phyloP scores from a whole-genome alignment of 75 land plant species.

The Pinus albicaulis region DNA sequence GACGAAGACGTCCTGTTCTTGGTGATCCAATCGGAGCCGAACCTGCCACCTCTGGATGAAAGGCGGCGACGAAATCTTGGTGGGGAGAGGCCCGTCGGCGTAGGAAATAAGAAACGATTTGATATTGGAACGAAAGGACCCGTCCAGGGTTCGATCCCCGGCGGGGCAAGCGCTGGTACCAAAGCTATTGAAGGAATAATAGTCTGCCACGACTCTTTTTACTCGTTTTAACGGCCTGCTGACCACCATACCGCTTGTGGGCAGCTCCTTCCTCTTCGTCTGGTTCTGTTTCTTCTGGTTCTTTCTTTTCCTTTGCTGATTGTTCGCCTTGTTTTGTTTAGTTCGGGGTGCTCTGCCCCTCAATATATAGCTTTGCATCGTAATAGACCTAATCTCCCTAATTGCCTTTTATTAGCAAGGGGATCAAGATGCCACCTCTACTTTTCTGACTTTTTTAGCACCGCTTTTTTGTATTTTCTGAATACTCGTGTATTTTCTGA shows the following conservation, averaged over 20 bases:
- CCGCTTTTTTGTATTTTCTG: too few species aligned
- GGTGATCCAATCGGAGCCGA: background rate
- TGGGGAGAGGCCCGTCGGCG: slow-evolving; percentile 36
- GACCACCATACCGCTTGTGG: slow-evolving; percentile 32
- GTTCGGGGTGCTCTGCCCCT: too few species aligned
- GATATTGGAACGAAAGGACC: slow-evolving; percentile 63
- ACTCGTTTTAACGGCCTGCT: slow-evolving; percentile 36
- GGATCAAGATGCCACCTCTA: too few species aligned
- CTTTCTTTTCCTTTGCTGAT: background rate
- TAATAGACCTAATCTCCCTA: background rate
- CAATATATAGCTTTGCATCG: slow-evolving; percentile 3
- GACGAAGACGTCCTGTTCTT: slow-evolving; percentile 21
- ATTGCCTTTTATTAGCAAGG: too few species aligned
- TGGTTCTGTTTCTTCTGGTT: background rate
- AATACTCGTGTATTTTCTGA: too few species aligned
- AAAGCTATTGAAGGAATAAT: slow-evolving; percentile 32
- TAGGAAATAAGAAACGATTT: slow-evolving; percentile 43
- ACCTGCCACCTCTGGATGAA: slow-evolving; percentile 17
- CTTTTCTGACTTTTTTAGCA: too few species aligned
- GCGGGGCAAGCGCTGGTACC: slow-evolving; percentile 18
- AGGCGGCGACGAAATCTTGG: slow-evolving; percentile 43
- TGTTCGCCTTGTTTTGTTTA: background rate
- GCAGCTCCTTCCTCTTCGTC: background rate
- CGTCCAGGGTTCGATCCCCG: slow-evolving; percentile 12
- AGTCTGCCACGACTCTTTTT: slow-evolving; percentile 57